Percentiles rank a stretch among this genome's conserved stretches.
Evolutionary conservation across 129 eudicot genomes (phyloP).

Genomic region (Scalesia atractyloides): DNA sequence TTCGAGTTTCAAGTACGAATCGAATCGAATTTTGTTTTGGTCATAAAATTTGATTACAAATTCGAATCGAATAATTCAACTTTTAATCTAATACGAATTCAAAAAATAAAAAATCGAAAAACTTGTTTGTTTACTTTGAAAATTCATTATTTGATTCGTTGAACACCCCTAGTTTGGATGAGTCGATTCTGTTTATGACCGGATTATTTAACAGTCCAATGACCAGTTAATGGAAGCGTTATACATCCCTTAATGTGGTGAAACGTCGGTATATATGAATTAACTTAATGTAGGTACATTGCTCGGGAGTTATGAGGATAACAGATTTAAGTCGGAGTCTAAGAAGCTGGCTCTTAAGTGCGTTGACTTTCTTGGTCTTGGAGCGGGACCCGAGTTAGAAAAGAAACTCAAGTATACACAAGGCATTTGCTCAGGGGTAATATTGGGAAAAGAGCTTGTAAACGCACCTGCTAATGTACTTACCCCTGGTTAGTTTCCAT

Average conservation of each 20-base stretch:
- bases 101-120: too few relatives aligned
- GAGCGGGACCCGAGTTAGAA: conserved; percentile 82
- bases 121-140: too few relatives aligned
- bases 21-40: too few relatives aligned
- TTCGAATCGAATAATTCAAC: too few relatives aligned
- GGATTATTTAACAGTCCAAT: background rate
- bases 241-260: background rate
- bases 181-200: background rate
- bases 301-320: conserved; percentile 85
- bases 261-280: background rate
- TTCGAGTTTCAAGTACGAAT: too few relatives aligned
- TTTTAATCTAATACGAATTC: too few relatives aligned
- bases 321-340: conserved; percentile 89
- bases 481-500: conserved; percentile 76
- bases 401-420: conserved; percentile 76
- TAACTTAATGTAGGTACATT: conserved; percentile 51
- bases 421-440: conserved; percentile 78
- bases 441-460: conserved; percentile 89
- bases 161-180: too few relatives aligned
- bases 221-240: background rate
- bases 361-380: conserved; percentile 90
- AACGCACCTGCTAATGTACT: conserved; percentile 98
- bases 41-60: too few relatives aligned
- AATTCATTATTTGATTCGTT: too few relatives aligned
- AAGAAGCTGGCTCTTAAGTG: conserved; percentile 72